Evolutionary conservation across 2,329 filamentous ascomycete species (phyloP).

Genomic region (Pseudocercospora ulei): DNA sequence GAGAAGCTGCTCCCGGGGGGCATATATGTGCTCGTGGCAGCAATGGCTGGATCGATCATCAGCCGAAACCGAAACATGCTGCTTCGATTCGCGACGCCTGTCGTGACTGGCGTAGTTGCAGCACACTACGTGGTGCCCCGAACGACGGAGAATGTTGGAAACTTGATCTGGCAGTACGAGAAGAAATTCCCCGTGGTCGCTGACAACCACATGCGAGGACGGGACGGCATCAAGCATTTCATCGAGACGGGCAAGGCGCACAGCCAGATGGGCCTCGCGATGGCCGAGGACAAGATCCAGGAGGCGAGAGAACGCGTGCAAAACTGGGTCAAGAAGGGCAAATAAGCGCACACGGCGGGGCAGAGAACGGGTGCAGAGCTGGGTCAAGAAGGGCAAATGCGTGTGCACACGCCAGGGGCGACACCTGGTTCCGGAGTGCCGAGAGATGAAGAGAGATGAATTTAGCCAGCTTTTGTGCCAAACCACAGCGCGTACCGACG

Average conservation of each 20-base stretch:
- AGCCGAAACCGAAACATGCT: constrained; percentile 78
- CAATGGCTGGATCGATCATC: constrained; percentile 90
- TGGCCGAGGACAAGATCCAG: constrained; percentile 71
- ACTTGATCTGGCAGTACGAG: constrained; percentile 87
- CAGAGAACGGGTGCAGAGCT: neutral
- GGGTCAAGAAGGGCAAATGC: neutral
- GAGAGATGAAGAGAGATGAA: too few species aligned
- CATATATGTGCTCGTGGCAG: constrained; percentile 84
- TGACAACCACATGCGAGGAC: constrained; percentile 65
- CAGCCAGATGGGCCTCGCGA: constrained; percentile 57
- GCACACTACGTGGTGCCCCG: constrained; percentile 78
- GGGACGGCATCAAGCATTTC: constrained; percentile 58
- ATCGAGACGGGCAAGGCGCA: constrained; percentile 67
- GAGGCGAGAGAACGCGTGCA: constrained; percentile 68
- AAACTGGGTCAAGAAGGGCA: constrained; percentile 80
- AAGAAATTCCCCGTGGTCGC: constrained; percentile 73
- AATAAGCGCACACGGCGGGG: constrained; percentile 15
- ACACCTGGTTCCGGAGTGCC: too few species aligned
- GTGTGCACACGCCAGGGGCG: too few species aligned
- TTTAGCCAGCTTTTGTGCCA: too few species aligned
- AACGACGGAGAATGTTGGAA: constrained; percentile 79
- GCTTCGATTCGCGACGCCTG: constrained; percentile 64
- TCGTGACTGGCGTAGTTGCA: constrained; percentile 70
- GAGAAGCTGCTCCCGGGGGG: constrained; percentile 82
- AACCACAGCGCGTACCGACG: too few species aligned